Base-by-base conservation (phyloP, 1,139 yeast genomes). In the Scheffersomyces lignicola region DNA sequence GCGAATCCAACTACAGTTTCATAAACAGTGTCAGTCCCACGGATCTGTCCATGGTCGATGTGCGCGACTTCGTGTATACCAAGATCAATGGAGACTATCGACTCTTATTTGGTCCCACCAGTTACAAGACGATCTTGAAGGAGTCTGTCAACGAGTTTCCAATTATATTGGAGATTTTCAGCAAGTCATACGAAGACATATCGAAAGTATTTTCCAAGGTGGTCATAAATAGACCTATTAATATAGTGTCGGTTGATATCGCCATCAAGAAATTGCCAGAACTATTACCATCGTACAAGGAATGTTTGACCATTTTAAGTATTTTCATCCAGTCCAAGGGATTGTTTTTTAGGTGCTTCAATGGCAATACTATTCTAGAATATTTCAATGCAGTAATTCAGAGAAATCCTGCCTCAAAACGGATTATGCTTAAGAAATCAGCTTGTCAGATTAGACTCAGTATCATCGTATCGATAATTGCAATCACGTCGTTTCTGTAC, bases 381-480 rank as follows among this genome's bases (percentile, higher is more conserved):
- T 25, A 25, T 25, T 25, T 25, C 16, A 25, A 25, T 25, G 28
- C 14, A 25, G 28, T 25, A 12, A 10, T 25, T 7, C 18, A n/a
- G 4, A 25, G 28, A 11, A 25, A 12, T n/a, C 28, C 28, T 25
- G 8, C 14, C 16, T 25, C 28, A 9, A 25, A 25, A 7, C 7
- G n/a, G 5, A 18, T 25, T 8, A 12, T 25, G 15, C 5, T 25
- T 9, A 25, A 11, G 14, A 7, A 7, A 9, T 10, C 28, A 7
- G 14, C 9, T 12, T 25, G 18, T 8, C 12, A 7, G 10, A 18
- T 25, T n/a, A 25, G 28, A 25, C 16, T 25, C 14, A 25, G 28
- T 25, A 18, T 25, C 16, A 25, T 25, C 14, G 15, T 12, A 9
- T 25, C 28, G 16, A 25, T 25, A 7, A 25, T 25, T 25, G 28